phyloP scores from a whole-genome alignment of 176 grass and related monocot species.

The Cenchrus fungigraminus region DNA sequence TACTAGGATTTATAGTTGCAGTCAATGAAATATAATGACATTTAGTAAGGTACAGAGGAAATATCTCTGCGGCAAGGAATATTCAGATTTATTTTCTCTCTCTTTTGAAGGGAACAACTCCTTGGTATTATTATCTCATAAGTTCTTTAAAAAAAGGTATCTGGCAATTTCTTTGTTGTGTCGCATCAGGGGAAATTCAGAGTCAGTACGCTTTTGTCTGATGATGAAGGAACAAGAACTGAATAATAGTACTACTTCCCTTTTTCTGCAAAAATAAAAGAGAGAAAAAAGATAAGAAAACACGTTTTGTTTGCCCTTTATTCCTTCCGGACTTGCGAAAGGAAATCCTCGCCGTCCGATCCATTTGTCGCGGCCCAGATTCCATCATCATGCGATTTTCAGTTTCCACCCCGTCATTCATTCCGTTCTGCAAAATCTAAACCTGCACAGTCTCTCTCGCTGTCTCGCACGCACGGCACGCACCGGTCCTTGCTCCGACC shows the following conservation, averaged over 20 bases:
- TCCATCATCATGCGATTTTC: background rate
- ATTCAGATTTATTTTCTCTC: background rate
- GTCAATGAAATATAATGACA: background rate
- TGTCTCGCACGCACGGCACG: background rate
- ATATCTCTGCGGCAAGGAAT: background rate
- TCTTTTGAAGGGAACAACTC: background rate
- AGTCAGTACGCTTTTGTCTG: background rate
- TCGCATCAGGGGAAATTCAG: background rate
- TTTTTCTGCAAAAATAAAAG: background rate
- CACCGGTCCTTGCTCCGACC: background rate
- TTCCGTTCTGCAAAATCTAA: background rate
- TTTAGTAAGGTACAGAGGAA: background rate
- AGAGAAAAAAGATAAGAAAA: background rate
- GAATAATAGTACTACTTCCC: background rate
- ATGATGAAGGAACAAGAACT: no score
- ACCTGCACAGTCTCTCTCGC: background rate
- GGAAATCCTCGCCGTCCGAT: background rate
- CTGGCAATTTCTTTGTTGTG: background rate
- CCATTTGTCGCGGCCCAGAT: background rate
- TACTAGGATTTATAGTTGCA: background rate
- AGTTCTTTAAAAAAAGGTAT: no score
- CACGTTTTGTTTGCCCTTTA: background rate
- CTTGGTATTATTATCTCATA: background rate
- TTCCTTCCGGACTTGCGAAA: background rate
- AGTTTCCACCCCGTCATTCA: background rate